Percentiles rank a stretch among this genome's conserved stretches.
phyloP scores from a whole-genome alignment of 2,329 filamentous ascomycete species.

The Madurella fahalii region DNA sequence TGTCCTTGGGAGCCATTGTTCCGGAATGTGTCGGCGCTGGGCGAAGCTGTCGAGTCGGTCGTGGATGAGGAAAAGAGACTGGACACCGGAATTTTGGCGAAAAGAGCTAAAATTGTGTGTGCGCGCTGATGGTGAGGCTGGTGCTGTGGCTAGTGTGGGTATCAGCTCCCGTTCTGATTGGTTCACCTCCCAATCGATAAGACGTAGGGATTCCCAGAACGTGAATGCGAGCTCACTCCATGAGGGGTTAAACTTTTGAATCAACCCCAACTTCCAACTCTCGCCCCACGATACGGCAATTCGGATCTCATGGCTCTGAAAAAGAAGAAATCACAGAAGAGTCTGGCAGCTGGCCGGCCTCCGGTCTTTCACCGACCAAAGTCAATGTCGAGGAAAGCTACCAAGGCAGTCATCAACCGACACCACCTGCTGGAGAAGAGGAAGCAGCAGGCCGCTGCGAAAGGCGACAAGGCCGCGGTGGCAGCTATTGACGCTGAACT shows the following conservation, averaged over 20 bases:
- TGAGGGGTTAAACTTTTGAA: no score
- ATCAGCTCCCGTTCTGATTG: background rate
- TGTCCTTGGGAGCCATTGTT: conserved; percentile 38
- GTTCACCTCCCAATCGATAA: conserved; percentile 9
- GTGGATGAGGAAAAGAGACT: conserved; percentile 20
- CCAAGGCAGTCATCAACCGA: conserved; percentile 59
- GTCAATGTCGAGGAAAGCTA: conserved; percentile 62
- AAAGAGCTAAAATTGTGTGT: conserved; percentile 24
- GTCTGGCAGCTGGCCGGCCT: conserved; percentile 51
- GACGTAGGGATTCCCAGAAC: conserved; percentile 5
- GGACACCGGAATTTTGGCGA: conserved; percentile 15
- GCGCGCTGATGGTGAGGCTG: conserved; percentile 22
- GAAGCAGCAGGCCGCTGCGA: conserved; percentile 50
- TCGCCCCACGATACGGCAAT: no score
- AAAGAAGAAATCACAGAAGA: conserved; percentile 38
- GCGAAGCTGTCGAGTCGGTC: conserved; percentile 26
- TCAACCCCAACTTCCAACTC: no score
- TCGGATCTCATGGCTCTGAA: conserved; percentile 43
- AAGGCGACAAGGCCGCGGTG: conserved; percentile 49
- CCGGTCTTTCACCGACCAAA: conserved; percentile 49
- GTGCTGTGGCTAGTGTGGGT: conserved; percentile 12
- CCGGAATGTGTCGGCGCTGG: conserved; percentile 27
- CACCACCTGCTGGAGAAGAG: conserved; percentile 64
- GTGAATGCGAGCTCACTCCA: no score
- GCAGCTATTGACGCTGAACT: conserved; percentile 50